A percentile compares a stretch with the other conserved stretches of the same genome.
Conservation (phyloP, 1,139 yeast genomes). For the Pneumocystis murina region DNA sequence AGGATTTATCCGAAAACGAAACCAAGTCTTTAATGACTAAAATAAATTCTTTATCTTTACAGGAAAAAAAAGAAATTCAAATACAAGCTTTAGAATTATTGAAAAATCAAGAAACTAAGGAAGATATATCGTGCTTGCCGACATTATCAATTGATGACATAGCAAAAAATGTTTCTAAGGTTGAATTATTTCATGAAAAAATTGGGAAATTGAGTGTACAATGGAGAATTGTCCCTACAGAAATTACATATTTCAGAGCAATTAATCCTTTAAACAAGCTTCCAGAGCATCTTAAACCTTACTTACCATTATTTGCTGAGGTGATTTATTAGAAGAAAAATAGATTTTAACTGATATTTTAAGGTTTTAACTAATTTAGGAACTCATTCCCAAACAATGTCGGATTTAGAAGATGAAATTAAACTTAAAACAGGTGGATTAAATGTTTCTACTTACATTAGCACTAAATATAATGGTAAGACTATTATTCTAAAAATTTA, state of each 20-base stretch:
- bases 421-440: slow-evolving; percentile 78
- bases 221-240: slow-evolving; percentile 40
- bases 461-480: slow-evolving; percentile 35
- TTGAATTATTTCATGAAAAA: slow-evolving; percentile 21
- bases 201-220: slow-evolving; percentile 17
- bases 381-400: slow-evolving; percentile 51
- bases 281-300: slow-evolving; percentile 49
- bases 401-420: slow-evolving; percentile 72
- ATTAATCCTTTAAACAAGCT: slow-evolving; percentile 37
- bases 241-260: slow-evolving; percentile 55
- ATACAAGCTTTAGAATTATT: slow-evolving; percentile 46
- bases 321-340: slow-evolving; percentile 31
- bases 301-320: slow-evolving; percentile 60
- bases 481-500: slow-evolving; percentile 20
- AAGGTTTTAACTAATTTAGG: slow-evolving; percentile 51
- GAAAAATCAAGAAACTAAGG: slow-evolving; percentile 48
- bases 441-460: slow-evolving; percentile 41
- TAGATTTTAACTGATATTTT: not conserved
- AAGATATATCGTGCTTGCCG: slow-evolving; percentile 69
- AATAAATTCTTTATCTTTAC: slow-evolving; percentile 33
- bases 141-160: slow-evolving; percentile 62
- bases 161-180: slow-evolving; percentile 37
- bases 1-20: slow-evolving; percentile 41
- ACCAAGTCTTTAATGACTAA: slow-evolving; percentile 33
- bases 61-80: slow-evolving; percentile 44